phyloP scores from a whole-genome alignment of 768 basidiomycete genomes.

The Lentinula raphanica region DNA sequence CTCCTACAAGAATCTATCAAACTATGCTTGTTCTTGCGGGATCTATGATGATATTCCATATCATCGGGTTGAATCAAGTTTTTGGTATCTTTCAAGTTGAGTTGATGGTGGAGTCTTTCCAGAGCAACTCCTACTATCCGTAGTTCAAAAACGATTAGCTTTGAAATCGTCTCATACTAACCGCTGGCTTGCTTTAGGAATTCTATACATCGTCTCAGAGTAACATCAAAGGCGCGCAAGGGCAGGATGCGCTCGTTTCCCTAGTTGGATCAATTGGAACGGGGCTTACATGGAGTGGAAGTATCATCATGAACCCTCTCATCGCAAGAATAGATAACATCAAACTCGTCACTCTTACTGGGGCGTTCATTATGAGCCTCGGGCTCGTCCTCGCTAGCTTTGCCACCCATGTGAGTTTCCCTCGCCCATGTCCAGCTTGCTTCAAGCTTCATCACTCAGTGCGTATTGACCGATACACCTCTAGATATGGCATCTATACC shows the following conservation, averaged over 20 bases:
- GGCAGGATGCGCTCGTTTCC: conserved; percentile 35
- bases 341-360: conserved; percentile 29
- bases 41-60: conserved; percentile 40
- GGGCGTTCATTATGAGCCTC: conserved; percentile 35
- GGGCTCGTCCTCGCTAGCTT: conserved; percentile 37
- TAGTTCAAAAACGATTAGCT: too few species aligned
- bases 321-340: conserved; percentile 28
- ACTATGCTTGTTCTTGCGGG: conserved; percentile 31
- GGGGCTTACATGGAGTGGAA: conserved; percentile 42
- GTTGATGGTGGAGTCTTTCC: not conserved
- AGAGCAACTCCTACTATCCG: not conserved
- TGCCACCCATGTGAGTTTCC: conserved; percentile 24
- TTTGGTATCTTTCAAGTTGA: conserved; percentile 40
- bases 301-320: conserved; percentile 37
- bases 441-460: not conserved
- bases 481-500: conserved; percentile 39
- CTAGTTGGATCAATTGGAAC: conserved; percentile 39
- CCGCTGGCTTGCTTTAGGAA: conserved; percentile 22
- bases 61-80: conserved; percentile 37
- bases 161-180: too few species aligned
- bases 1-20: conserved; percentile 28
- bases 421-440: too few species aligned
- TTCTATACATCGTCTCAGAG: conserved; percentile 35
- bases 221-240: conserved; percentile 28
- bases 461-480: not conserved